These are phyloP conservation scores for Mycena alexandri DNA, from an alignment of 768 basidiomycete genomes.

Conservation along the genomic window DNA sequence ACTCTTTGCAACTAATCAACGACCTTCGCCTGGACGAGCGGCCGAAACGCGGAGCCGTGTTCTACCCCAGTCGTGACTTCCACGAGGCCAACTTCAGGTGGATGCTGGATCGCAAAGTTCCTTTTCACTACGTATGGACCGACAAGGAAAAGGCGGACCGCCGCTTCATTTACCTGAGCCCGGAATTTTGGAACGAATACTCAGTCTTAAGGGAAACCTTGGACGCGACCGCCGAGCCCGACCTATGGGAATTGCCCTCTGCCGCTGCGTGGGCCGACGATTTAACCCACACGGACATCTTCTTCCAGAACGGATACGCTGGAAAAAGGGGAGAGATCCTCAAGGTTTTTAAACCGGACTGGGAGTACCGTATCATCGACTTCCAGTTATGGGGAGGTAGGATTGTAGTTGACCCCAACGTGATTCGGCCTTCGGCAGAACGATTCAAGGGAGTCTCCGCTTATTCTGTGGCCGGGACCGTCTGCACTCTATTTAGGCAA, in stretches of 20 bases:
- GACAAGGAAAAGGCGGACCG: background rate
- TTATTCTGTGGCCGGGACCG: background rate
- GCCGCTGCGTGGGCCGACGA: background rate
- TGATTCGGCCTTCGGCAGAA: background rate
- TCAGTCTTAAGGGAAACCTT: background rate
- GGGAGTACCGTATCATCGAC: background rate
- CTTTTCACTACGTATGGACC: conserved; percentile 1
- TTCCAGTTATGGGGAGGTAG: background rate
- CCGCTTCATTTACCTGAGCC: background rate
- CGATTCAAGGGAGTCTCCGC: background rate
- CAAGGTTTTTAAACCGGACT: background rate
- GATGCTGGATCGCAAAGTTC: background rate
- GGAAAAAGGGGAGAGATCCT: background rate
- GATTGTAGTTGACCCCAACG: background rate
- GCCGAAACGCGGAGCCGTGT: background rate
- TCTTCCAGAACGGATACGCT: background rate
- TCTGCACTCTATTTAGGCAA: conserved; percentile 4
- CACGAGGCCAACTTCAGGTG: background rate
- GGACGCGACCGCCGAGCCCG: background rate
- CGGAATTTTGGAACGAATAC: background rate
- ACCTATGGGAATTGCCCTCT: background rate
- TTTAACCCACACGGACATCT: background rate
- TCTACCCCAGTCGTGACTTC: background rate
- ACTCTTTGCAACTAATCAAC: background rate
- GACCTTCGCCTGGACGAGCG: background rate